Evolutionary conservation across 169 alveolate species (phyloP), one percentile per base, ranked within the genome.

Genomic region (Theileria luwenshuni): DNA sequence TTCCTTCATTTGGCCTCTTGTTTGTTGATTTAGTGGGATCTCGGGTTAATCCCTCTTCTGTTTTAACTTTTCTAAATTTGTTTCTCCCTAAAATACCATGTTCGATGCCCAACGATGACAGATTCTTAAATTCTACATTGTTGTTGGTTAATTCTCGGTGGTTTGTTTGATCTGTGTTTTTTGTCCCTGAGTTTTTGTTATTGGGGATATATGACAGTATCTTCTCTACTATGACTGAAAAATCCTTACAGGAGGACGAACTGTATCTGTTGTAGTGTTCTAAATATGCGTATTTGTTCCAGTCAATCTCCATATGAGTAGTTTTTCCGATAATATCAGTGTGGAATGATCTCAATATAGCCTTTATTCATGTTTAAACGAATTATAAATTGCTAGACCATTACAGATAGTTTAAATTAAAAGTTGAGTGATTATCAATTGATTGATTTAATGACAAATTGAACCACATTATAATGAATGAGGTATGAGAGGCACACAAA

Each of bases 291-390:
- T 15, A 32, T 2, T 23, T 45, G 8, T 63, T 38, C 72, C 72
- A 32, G 10, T 43, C 8, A n/a, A 19, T 0, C 72, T 63, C 51
- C 72, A 63, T 63, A 56, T 7, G 38, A 56, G 45, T 6, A 0
- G 5, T 10, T 1, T 10, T 0, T 25, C 15, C 2, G 28, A 51
- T 6, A 51, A 25, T 10, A 3, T 1, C 8, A 51, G 23, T 51
- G 61, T 51, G 27, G 28, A n/a, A 51, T 51, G 0, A 10, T 51
- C 41, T 25, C 41, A 51, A 49, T 3, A 8, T 3, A n/a, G n/a
- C n/a, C n/a, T n/a, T n/a, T n/a, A n/a, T n/a, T n/a, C n/a, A n/a
- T n/a, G n/a, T n/a, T n/a, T n/a, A n/a, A n/a, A n/a, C n/a, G n/a
- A n/a, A n/a, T n/a, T n/a, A n/a, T n/a, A n/a, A n/a, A n/a, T n/a